Conservation (phyloP, 352 stramenopile genomes). For the Globisporangium paddicum region DNA sequence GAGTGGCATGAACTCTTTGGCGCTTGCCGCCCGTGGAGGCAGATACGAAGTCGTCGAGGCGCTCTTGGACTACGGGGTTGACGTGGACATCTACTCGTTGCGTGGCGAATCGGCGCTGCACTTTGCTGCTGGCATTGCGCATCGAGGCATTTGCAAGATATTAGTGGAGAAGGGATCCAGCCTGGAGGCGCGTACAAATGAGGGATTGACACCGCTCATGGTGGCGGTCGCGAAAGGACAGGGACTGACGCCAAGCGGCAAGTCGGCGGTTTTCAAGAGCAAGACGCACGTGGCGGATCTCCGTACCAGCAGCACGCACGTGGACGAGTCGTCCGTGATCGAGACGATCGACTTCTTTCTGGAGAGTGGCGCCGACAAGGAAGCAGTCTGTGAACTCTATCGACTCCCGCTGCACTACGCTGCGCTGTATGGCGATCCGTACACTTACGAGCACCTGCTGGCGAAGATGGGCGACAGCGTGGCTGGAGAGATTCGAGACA, state of each 20-base stretch:
- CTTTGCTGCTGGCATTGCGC: constrained; percentile 67
- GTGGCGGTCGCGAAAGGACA: constrained; percentile 54
- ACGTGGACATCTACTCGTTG: constrained; percentile 57
- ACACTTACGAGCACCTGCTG: constrained; percentile 50
- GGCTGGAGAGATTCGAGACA: constrained; percentile 51
- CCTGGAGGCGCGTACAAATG: constrained; percentile 62
- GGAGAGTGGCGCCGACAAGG: constrained; percentile 49
- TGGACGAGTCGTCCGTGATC: constrained; percentile 53
- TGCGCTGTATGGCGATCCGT: constrained; percentile 51
- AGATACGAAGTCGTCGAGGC: constrained; percentile 69
- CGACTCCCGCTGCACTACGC: constrained; percentile 75
- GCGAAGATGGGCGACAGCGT: constrained; percentile 36
- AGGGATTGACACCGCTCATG: constrained; percentile 76
- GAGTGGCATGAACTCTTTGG: constrained; percentile 66
- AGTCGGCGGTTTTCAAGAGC: constrained; percentile 19
- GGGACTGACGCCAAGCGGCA: constrained; percentile 24
- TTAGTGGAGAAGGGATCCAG: constrained; percentile 67
- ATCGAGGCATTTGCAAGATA: constrained; percentile 54
- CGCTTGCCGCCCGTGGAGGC: constrained; percentile 65
- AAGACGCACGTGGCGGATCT: constrained; percentile 30
- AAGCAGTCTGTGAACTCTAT: constrained; percentile 63
- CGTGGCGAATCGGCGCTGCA: constrained; percentile 74
- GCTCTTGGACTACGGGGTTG: constrained; percentile 75
- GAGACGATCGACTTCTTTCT: constrained; percentile 73
- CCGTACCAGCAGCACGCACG: constrained; percentile 37